Base-by-base conservation (phyloP, 805 yeast species). In the Teunomyces barrocoloradensis region DNA sequence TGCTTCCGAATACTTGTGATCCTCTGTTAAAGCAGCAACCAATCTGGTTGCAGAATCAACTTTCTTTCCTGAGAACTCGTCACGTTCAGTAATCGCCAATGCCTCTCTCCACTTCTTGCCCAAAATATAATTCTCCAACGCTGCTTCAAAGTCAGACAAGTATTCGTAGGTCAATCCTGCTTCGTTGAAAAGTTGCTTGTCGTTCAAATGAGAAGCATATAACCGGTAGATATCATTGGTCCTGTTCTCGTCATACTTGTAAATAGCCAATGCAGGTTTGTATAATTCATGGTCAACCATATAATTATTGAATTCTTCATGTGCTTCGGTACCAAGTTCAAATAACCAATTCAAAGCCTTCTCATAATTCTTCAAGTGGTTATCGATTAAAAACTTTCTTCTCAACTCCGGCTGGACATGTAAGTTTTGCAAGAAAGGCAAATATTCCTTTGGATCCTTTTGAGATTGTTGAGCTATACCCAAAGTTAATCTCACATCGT, bases 361-460 rank as follows among this genome's bases (percentile, higher is more conserved):
- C 28, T 75, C 79, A 60, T 76, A 74, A 40, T 82, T 79, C 58
- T 84, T 82, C 63, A 94, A 77, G 60, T 83, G 75, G 43, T 87
- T 85, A 62, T 94, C 98, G 55, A 94, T 87, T 60, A 82, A 65
- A 60, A 88, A 91, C 59, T 79, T 77, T 54, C 84, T 81, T 50
- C 96, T 80, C 46, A 82, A 65, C 5, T 80, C 84, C 0, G 79
- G 69, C 64, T 85, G 87, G 35, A 79, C 80, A 54, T 88, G 85
- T 45, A 94, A 72, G 42, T 82, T 77, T 59, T 89, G 96, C 54
- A 94, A 75, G 65, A 94, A 94, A 44, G 99, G 97, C 44, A 94
- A 71, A 57, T 94, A 94, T 66, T 94, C 99, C 59, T 91, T 89
- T 20, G 99, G 99, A 69, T 94, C 99, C 75, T 86, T 91, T 66